Conservation (phyloP, 2,329 filamentous ascomycete genomes). For the Sclerotinia sclerotiorum region DNA sequence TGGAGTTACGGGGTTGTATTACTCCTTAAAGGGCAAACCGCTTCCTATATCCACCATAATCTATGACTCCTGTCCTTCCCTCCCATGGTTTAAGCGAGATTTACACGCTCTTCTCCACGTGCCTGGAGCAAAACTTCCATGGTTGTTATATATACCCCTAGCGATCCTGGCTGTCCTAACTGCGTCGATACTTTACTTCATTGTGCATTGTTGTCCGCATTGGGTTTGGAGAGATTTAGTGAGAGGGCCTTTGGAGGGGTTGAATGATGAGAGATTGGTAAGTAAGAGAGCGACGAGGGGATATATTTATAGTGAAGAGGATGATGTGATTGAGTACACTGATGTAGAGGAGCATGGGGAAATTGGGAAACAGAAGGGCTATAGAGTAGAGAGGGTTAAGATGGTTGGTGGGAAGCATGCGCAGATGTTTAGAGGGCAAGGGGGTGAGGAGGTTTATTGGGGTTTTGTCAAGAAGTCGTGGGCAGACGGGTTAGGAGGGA, state of each 20-base stretch:
- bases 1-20: conserved; percentile 27
- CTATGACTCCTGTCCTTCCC: conserved; percentile 34
- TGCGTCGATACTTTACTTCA: conserved; percentile 27
- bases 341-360: conserved; percentile 27
- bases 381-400: conserved; percentile 29
- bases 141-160: conserved; percentile 29
- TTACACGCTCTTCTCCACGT: conserved; percentile 30
- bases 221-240: conserved; percentile 35
- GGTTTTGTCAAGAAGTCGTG: conserved; percentile 32
- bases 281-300: conserved; percentile 25
- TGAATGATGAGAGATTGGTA: conserved; percentile 30
- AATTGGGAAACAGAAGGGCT: conserved; percentile 28
- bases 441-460: conserved; percentile 36
- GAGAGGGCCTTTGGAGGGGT: conserved; percentile 31
- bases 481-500: neutral
- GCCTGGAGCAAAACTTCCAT: conserved; percentile 24
- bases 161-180: conserved; percentile 19
- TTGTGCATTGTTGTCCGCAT: conserved; percentile 33
- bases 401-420: conserved; percentile 35
- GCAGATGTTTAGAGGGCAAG: conserved; percentile 34
- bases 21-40: conserved; percentile 24
- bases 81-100: conserved; percentile 35
- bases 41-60: conserved; percentile 28
- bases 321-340: conserved; percentile 23
- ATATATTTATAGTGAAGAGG: conserved; percentile 38